These are phyloP conservation scores for Erodium moschatum DNA, from an alignment of 441 rosid species.

Conservation along the genomic window DNA sequence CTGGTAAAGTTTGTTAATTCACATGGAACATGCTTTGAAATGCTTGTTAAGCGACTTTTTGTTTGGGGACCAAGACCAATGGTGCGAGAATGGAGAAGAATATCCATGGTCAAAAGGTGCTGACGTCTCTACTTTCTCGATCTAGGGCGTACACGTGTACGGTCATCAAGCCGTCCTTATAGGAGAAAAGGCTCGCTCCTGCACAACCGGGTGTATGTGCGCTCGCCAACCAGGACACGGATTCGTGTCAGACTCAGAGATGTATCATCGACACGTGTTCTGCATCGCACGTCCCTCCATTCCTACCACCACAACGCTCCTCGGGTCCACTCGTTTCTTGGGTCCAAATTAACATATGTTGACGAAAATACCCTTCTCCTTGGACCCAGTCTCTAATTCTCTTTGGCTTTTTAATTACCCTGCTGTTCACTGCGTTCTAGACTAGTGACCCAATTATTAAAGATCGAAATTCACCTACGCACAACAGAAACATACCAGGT, in stretches of 20 bases:
- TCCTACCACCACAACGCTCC: too few species aligned
- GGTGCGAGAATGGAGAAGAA: background rate
- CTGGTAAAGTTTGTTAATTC: too few species aligned
- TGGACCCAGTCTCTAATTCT: background rate
- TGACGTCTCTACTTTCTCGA: constrained; percentile 6
- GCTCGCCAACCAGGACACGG: background rate
- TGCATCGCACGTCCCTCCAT: background rate
- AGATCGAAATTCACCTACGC: too few species aligned
- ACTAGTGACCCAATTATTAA: too few species aligned
- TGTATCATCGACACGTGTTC: constrained; percentile 2
- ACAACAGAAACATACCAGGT: too few species aligned
- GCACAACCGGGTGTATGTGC: background rate
- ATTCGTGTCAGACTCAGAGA: background rate
- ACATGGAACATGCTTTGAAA: too few species aligned
- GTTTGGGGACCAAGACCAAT: background rate
- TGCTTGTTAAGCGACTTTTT: too few species aligned
- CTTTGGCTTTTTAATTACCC: too few species aligned
- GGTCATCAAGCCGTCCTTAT: background rate
- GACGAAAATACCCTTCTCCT: constrained; percentile 22
- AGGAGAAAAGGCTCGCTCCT: background rate
- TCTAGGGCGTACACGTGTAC: constrained; percentile 7
- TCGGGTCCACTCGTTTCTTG: too few species aligned
- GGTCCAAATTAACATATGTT: constrained; percentile 20
- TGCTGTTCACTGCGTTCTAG: too few species aligned
- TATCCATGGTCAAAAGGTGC: constrained; percentile 9